Evolutionary conservation across 345 rosid species (phyloP).

Genomic region (Aegle marmelos): DNA sequence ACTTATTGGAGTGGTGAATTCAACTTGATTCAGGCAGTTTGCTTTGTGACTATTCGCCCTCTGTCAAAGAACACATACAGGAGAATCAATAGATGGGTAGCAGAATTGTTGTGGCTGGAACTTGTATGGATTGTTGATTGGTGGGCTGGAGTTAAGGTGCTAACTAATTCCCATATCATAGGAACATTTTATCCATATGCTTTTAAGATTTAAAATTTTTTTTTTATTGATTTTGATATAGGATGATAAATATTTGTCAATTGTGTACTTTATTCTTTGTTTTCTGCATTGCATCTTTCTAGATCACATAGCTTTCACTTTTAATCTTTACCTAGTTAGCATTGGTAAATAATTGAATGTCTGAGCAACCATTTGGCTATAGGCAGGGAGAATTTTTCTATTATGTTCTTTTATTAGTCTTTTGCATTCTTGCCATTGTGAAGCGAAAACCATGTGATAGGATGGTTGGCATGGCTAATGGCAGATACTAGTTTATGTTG

Average conservation of each 20-base stretch:
- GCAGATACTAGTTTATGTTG: not conserved
- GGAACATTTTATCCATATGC: not conserved
- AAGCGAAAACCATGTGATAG: not conserved
- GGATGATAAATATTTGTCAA: not conserved
- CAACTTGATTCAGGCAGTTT: conserved; percentile 58
- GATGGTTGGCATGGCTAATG: not conserved
- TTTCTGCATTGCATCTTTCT: not conserved
- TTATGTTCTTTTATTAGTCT: not conserved
- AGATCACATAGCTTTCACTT: not conserved
- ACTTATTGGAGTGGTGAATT: not conserved
- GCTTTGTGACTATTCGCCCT: conserved; percentile 70
- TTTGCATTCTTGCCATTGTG: not conserved
- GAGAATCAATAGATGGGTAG: conserved; percentile 64
- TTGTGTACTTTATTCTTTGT: not conserved
- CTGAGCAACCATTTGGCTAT: not conserved
- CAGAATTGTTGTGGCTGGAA: conserved; percentile 89
- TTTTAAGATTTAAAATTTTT: not conserved
- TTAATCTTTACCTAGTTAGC: not conserved
- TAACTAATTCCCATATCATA: not conserved
- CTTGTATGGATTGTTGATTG: conserved; percentile 94
- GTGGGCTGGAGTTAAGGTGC: conserved; percentile 95
- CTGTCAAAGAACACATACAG: conserved; percentile 71
- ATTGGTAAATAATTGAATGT: not conserved
- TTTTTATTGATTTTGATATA: not conserved
- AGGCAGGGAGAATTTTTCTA: too few species aligned